Conservation (phyloP, 1,139 yeast species). For the Hanseniaspora gamundiae region DNA sequence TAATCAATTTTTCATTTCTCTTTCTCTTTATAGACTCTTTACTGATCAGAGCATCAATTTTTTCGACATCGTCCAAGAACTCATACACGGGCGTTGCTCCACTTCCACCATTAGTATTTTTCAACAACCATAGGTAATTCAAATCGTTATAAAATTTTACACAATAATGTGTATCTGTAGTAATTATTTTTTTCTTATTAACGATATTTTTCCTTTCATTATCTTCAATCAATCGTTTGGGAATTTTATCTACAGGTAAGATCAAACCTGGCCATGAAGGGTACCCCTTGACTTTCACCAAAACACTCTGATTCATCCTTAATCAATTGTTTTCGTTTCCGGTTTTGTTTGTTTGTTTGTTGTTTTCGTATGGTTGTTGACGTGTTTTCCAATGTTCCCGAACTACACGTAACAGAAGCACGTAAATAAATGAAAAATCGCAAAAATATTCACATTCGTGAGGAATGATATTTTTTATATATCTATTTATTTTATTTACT, state of each 20-base stretch:
- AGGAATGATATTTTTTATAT: no score
- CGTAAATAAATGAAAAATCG: no score
- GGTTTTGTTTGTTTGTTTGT: neutral
- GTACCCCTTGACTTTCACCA: conserved; percentile 67
- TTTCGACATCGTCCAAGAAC: conserved; percentile 10
- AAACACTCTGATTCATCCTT: conserved; percentile 25
- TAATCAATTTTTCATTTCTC: conserved; percentile 19
- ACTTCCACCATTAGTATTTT: neutral
- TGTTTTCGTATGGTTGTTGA: neutral
- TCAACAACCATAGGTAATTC: conserved; percentile 23
- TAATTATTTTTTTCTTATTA: conserved; percentile 18
- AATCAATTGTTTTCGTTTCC: neutral
- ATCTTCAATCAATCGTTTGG: conserved; percentile 36
- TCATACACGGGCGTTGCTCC: neutral
- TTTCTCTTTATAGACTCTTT: conserved; percentile 13
- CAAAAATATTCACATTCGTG: no score
- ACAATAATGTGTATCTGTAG: conserved; percentile 18
- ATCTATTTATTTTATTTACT: no score
- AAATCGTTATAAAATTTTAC: conserved; percentile 24
- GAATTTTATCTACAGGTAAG: conserved; percentile 44
- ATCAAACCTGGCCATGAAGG: conserved; percentile 81
- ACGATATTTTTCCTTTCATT: conserved; percentile 27
- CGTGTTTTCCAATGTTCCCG: no score
- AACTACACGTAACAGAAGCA: no score
- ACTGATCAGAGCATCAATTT: conserved; percentile 13